A percentile compares a stretch with the other conserved stretches of the same genome.
Conservation (phyloP, 108 stramenopile genomes). For the Licmophora abbreviata region DNA sequence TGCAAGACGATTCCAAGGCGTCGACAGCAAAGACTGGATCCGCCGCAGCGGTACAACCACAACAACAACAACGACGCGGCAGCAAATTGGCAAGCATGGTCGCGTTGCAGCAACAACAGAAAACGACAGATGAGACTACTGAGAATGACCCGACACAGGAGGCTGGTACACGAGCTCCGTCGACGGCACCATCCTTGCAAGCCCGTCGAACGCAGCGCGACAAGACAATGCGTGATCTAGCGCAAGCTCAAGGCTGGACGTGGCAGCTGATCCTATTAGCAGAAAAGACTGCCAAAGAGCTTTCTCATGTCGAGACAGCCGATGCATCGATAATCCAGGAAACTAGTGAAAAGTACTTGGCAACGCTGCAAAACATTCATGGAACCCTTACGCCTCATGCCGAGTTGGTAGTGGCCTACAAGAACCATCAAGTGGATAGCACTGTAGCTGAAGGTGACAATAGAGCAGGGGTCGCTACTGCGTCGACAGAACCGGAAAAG, state of each 20-base stretch:
- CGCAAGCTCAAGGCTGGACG: background rate
- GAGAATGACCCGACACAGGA: background rate
- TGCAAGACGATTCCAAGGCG: background rate
- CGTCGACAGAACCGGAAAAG: background rate
- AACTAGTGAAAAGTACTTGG: slow-evolving; percentile 11
- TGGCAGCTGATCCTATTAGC: slow-evolving; percentile 5
- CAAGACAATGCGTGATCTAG: background rate
- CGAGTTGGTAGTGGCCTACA: slow-evolving; percentile 25
- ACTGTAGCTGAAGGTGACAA: background rate
- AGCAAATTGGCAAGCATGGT: background rate
- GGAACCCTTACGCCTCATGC: slow-evolving; percentile 14
- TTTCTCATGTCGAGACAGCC: background rate
- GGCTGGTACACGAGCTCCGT: slow-evolving; percentile 2
- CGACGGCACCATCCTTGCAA: background rate
- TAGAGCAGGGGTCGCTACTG: background rate
- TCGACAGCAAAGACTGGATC: background rate
- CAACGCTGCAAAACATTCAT: slow-evolving; percentile 32
- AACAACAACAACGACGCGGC: slow-evolving; percentile 7
- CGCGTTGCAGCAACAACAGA: background rate
- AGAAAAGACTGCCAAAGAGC: background rate
- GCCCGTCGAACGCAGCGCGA: slow-evolving; percentile 2
- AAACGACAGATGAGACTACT: background rate
- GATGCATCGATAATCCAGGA: background rate
- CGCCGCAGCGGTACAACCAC: background rate
- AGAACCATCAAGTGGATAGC: slow-evolving; percentile 24